Base-by-base conservation (phyloP, 345 rosid genomes). In the Dipteronia dyeriana region DNA sequence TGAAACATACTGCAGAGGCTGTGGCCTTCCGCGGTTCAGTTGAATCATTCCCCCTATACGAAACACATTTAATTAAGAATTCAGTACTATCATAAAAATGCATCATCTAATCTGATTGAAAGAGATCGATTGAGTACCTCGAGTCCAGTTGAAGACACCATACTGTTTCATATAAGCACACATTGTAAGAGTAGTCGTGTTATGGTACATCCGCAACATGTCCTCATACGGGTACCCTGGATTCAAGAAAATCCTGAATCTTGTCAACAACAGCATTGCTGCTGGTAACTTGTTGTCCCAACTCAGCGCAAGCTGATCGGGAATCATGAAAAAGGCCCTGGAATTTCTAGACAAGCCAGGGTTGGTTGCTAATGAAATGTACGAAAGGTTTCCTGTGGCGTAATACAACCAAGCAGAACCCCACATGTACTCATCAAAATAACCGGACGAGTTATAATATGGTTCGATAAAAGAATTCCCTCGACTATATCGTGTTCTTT, bases 281-380 rank as follows among this genome's bases (percentile, higher is more conserved):
- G 97, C 92, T n/a, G 97, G 98, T 76, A 91, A 77, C 83, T 92
- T 94, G 76, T 94, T 94, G 74, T 94, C 92, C 97, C 97, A 91
- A 64, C 92, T 91, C 7, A 80, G 84, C 13, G 79, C 92, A 66
- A 41, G 45, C 23, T 74, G 23, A 20, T 87, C 86, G 0, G 69
- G 86, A 29, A 43, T n/a, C 85, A 73, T 29, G 69, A 31, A 80
- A 77, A 92, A 87, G 10, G 97, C 98, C 63, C 73, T 73, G 57
- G 97, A 79, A 39, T 90, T 86, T 84, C 68, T 81, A 34, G 97
- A 75, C 45, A 91, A 39, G 8, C 94, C 92, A 0, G 86, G 82
- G 9, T 79, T 60, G 4, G 98, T 94, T 7, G 98, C 95, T n/a
- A 84, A 31, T 2, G 72, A 5, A 68, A 94, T 81, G 43, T 94